A percentile compares a stretch with the other conserved stretches of the same genome.
phyloP scores from a whole-genome alignment of 129 eudicot species.

The Deinandra increscens region DNA sequence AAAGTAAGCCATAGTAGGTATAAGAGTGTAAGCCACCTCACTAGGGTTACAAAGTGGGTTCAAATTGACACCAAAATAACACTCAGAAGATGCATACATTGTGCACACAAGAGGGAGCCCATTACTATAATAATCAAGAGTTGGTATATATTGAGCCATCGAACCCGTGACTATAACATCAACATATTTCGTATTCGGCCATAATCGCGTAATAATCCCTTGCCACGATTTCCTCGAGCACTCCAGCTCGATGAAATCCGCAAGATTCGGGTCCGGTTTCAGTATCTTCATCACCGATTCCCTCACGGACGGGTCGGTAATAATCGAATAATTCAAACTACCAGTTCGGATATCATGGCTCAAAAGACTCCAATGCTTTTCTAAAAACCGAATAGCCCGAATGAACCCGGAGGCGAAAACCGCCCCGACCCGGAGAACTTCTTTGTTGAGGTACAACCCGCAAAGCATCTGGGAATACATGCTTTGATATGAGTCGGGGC shows the following conservation, averaged over 20 bases:
- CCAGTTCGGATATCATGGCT: constrained; percentile 51
- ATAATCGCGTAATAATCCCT: constrained; percentile 52
- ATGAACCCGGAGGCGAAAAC: constrained; percentile 62
- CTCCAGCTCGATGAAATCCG: constrained; percentile 15
- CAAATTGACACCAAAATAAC: constrained; percentile 43
- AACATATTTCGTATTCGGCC: constrained; percentile 68
- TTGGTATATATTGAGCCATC: constrained; percentile 32
- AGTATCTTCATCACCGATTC: neutral
- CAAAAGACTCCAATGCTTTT: constrained; percentile 47
- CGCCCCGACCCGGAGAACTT: constrained; percentile 67
- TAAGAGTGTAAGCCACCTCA: constrained; percentile 61
- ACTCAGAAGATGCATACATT: constrained; percentile 18
- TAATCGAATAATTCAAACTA: constrained; percentile 21
- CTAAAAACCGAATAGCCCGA: constrained; percentile 54
- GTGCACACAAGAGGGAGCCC: constrained; percentile 11
- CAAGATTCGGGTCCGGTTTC: constrained; percentile 6
- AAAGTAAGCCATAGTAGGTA: constrained; percentile 72
- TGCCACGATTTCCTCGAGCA: constrained; percentile 40
- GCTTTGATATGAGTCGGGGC: constrained; percentile 12
- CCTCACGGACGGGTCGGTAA: neutral
- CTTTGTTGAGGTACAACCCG: constrained; percentile 44
- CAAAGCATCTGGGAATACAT: constrained; percentile 41
- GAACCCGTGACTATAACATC: constrained; percentile 66
- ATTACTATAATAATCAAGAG: constrained; percentile 56
- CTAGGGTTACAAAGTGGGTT: constrained; percentile 58